Evolutionary conservation across 352 stramenopile species (phyloP).

Genomic region (Phytophthora pluvialis): DNA sequence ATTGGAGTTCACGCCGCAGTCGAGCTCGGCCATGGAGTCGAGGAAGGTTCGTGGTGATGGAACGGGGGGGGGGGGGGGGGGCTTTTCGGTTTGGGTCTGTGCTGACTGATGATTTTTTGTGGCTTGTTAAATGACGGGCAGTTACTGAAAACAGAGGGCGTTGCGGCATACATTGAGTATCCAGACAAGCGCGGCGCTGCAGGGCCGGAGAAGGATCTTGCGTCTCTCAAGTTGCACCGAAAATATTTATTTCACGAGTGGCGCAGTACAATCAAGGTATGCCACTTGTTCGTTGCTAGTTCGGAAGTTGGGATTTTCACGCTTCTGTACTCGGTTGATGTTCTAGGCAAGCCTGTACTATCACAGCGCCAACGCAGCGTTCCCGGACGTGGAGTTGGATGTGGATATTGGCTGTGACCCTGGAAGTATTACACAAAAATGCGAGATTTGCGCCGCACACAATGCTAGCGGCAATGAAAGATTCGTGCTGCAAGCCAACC

Average conservation of each 20-base stretch:
- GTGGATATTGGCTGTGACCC: constrained; percentile 59
- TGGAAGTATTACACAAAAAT: constrained; percentile 35
- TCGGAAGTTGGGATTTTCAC: background rate
- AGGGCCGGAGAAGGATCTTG: constrained; percentile 1
- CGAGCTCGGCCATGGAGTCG: constrained; percentile 77
- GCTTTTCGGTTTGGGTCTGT: background rate
- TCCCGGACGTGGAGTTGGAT: constrained; percentile 84
- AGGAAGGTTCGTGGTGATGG: constrained; percentile 57
- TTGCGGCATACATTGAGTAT: constrained; percentile 82
- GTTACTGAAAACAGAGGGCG: constrained; percentile 66
- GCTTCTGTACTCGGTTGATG: background rate
- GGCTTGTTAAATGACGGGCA: constrained; percentile 28
- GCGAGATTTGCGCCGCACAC: constrained; percentile 44
- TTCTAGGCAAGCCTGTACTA: constrained; percentile 72
- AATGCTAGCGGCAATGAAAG: constrained; percentile 19
- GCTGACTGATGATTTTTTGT: constrained; percentile 7
- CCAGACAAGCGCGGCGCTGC: constrained; percentile 23
- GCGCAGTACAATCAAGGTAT: constrained; percentile 79
- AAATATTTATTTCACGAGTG: constrained; percentile 90
- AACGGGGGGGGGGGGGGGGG: too few relatives aligned
- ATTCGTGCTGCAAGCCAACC: constrained; percentile 29
- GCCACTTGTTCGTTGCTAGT: constrained; percentile 10
- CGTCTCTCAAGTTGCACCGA: constrained; percentile 26
- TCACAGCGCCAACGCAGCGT: constrained; percentile 75
- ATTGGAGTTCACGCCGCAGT: constrained; percentile 76